These are phyloP conservation scores for Saturnispora zaruensis DNA, from an alignment of 805 yeast genomes.

Conservation along the genomic window DNA sequence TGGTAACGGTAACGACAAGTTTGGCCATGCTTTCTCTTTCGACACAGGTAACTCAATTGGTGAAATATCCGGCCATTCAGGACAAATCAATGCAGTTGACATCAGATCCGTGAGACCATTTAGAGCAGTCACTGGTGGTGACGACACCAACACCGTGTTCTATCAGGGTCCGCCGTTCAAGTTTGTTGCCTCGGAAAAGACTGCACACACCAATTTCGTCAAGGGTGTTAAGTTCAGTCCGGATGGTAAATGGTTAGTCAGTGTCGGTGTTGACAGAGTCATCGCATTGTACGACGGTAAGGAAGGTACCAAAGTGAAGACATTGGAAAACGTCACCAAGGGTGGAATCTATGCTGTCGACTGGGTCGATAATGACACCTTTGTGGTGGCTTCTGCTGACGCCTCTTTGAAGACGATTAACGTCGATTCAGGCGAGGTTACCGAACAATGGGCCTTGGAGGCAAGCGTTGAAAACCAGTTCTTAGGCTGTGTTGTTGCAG, in stretches of 20 bases:
- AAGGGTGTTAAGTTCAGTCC: conserved; percentile 78
- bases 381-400: conserved; percentile 84
- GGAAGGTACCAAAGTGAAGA: conserved; percentile 63
- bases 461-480: conserved; percentile 55
- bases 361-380: conserved; percentile 55
- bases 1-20: conserved; percentile 87
- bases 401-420: conserved; percentile 61
- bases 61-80: conserved; percentile 87
- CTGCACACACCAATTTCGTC: conserved; percentile 68
- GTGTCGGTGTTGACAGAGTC: conserved; percentile 79
- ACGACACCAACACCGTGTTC: conserved; percentile 79
- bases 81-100: conserved; percentile 73
- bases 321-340: conserved; percentile 44
- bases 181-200: conserved; percentile 63
- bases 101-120: conserved; percentile 84
- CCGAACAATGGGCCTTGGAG: conserved; percentile 44
- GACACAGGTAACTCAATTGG: conserved; percentile 97
- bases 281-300: conserved; percentile 79
- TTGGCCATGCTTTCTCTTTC: conserved; percentile 87
- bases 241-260: conserved; percentile 63
- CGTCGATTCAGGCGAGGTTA: conserved; percentile 33
- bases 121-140: conserved; percentile 87
- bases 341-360: conserved; percentile 78
- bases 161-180: conserved; percentile 92
- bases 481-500: conserved; percentile 56